Conservation (phyloP, 2,329 filamentous ascomycete species). For the Pyrenochaeta sp. region DNA sequence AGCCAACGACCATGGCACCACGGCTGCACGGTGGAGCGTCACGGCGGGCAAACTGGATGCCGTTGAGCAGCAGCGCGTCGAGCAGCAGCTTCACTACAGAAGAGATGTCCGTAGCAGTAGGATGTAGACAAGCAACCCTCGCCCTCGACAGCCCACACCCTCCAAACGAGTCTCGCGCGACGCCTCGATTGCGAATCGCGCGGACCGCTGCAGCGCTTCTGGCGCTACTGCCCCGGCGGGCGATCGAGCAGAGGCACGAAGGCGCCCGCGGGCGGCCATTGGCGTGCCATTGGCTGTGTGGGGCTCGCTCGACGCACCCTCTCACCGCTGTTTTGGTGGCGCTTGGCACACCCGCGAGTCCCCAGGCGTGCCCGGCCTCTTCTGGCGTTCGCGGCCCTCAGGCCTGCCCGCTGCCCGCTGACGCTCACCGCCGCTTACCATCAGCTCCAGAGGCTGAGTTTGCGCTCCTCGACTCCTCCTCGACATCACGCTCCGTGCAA, state of each 20-base stretch:
- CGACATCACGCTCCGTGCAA: constrained; percentile 28
- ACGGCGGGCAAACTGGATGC: constrained; percentile 28
- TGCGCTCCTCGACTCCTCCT: constrained; percentile 25
- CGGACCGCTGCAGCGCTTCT: constrained; percentile 38
- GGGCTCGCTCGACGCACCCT: constrained; percentile 11
- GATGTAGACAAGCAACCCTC: constrained; percentile 21
- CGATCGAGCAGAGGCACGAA: not conserved
- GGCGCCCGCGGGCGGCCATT: not conserved
- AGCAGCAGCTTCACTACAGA: constrained; percentile 10
- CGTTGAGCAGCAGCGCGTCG: constrained; percentile 2
- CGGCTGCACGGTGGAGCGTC: constrained; percentile 17
- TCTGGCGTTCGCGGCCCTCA: constrained; percentile 11
- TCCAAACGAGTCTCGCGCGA: constrained; percentile 24
- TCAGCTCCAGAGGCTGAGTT: constrained; percentile 47
- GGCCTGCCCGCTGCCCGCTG: constrained; percentile 31
- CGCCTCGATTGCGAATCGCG: constrained; percentile 27
- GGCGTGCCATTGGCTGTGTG: constrained; percentile 16
- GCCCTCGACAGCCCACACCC: constrained; percentile 14
- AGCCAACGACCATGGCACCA: not conserved
- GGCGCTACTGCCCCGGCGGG: constrained; percentile 25
- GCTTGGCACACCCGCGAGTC: constrained; percentile 19
- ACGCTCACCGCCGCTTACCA: constrained; percentile 36
- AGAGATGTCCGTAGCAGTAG: no score
- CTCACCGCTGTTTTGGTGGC: constrained; percentile 18
- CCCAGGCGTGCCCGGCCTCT: no score